Base-by-base conservation (phyloP, 306 rosid species). In the Luffa acutangula region DNA sequence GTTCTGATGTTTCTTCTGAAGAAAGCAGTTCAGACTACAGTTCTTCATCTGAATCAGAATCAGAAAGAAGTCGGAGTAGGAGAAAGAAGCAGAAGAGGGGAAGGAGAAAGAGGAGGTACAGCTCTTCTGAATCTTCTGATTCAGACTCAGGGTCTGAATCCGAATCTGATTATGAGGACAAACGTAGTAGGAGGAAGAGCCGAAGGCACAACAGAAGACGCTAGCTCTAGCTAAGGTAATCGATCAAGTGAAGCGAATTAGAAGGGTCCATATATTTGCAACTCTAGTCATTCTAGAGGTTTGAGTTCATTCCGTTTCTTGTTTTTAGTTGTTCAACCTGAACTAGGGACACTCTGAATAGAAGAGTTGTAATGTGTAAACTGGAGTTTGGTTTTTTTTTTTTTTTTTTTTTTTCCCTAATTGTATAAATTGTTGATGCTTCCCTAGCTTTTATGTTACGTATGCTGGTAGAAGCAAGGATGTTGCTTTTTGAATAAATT, bases 21-120 rank as follows among this genome's bases (percentile, higher is more conserved):
- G 88, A 70, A 81, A 92, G 91, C 83, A 89, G 91, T 79, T 89
- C 97, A 0, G 91, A 81, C 62, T 84, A 85, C 79, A 89, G 93
- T 62, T 90, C 96, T 41, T 94, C 94, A 7, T 86, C 98, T 78
- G 98, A 91, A 81, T 95, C 97, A 5, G 97, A 89, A 84, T 91
- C 87, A 59, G 97, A 91, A 85, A 90, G 93, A 82, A 84, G 88
- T 81, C 82, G 80, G 49, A 82, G 82, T 81, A 92, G 86, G 89
- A 88, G 87, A 84, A 92, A 92, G 89, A 87, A 88, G 91, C 93
- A 86, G 85, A 88, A 87, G 83, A 82, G 85, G 82, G 85, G 78
- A 76, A 67, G 92, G 82, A 86, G 90, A 77, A 87, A 85, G 43
- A 90, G 81, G 83, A 92, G 90, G 87, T 78, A 87, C 83, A 85